Evolutionary conservation across 257 asterid genomes (phyloP), one percentile per base, ranked within the genome.

Genomic region (Fraxinus quadrangulata): DNA sequence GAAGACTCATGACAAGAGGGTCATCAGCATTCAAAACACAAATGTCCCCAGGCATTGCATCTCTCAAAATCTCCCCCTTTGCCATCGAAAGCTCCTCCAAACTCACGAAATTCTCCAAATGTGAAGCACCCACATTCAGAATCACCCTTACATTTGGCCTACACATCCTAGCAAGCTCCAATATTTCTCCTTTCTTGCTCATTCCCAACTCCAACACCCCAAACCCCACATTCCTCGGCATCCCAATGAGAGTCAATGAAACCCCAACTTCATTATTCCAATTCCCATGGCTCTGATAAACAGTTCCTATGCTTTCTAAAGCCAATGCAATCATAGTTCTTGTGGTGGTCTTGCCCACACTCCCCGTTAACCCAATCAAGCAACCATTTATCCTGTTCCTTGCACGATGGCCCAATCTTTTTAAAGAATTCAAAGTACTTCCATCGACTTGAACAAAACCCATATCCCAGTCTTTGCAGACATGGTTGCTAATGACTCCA

Each of bases 1-100:
- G 83, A 47, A 81, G 81, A 23, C 76, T 72, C 87, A 59, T 71
- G 71, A 84, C 83, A 70, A 75, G 85, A 69, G 83, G 83, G 71
- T 84, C 87, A 75, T 84, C 85, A 24, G 81, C 87, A 81, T 81
- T 84, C 74, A 84, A 36, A 75, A 84, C 85, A 78, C 85, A 84
- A 3, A 81, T 79, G 78, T 81, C 73, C 65, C 83, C 81, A 3
- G 56, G 16, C 83, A 40, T 45, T 54, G 87, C 87, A 42, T 75
- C 87, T 74, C 68, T 75, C 68, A 84, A 66, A 84, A 81, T 81
- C 83, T 84, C 87, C 54, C 87, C 83, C 47, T 84, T 84, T 0
- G 83, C 85, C 74, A 23, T 1, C n/a, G 83, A 71, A 42, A 84
- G 65, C 78, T 74, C 87, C 61, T 77, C 83, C 59, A 84, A 84